Conservation (phyloP, 768 basidiomycete species). For the Leucocoprinus leucothites region DNA sequence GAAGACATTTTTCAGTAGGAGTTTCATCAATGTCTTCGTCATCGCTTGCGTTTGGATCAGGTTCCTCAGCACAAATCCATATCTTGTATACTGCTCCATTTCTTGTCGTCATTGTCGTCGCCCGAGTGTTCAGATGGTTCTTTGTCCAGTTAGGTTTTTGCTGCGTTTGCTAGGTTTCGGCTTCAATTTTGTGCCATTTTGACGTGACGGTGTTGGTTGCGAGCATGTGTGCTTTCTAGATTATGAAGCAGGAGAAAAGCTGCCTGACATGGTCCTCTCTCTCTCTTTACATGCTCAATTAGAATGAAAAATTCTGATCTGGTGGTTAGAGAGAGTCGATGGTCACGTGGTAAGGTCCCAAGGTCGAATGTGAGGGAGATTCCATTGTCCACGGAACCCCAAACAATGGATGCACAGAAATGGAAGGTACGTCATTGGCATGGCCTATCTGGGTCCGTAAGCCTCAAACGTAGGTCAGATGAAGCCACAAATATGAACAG, state of each 20-base stretch:
- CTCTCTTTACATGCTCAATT: too few species aligned
- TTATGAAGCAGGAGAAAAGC: slow-evolving; percentile 70
- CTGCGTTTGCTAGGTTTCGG: slow-evolving; percentile 17
- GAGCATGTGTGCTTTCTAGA: slow-evolving; percentile 60
- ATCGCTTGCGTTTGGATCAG: slow-evolving; percentile 59
- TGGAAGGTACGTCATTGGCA: too few species aligned
- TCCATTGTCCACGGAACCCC: too few species aligned
- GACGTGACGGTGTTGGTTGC: slow-evolving; percentile 17
- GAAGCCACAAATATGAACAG: too few species aligned
- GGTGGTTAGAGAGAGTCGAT: slow-evolving; percentile 3
- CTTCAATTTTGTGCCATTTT: slow-evolving; percentile 18
- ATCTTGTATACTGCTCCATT: slow-evolving; percentile 53
- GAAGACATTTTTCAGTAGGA: too few species aligned
- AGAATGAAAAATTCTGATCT: neutral
- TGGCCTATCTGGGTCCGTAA: too few species aligned
- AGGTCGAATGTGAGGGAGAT: too few species aligned
- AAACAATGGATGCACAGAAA: too few species aligned
- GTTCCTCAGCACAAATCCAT: too few species aligned
- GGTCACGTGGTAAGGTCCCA: too few species aligned
- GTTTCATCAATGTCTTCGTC: slow-evolving; percentile 85
- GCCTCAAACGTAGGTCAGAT: too few species aligned
- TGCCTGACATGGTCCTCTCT: slow-evolving; percentile 73
- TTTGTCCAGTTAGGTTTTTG: slow-evolving; percentile 45
- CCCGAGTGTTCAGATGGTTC: slow-evolving; percentile 67
- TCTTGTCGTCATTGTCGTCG: too few species aligned